Base-by-base conservation (phyloP, 148 eudicot species). In the Rhododendron vialii region DNA sequence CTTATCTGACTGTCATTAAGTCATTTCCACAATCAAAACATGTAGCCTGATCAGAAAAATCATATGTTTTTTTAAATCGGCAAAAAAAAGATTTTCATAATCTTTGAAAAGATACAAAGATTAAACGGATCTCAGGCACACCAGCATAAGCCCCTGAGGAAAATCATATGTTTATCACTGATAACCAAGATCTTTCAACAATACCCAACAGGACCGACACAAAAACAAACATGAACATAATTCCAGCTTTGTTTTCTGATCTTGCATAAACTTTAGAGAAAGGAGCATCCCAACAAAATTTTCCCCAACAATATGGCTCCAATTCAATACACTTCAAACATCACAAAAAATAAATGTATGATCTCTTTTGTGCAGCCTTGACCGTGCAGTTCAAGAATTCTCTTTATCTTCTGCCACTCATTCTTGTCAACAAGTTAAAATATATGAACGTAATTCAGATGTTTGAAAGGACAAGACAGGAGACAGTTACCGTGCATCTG, bases 401-500 rank as follows among this genome's bases (percentile, higher is more conserved):
- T 48, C 36, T 83, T 83, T 45, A 82, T 35, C 33, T 12, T 26
- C 41, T 61, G 74, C 74, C 75, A 82, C 11, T 3, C 51, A 82
- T 41, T 61, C n/a, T 61, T 24, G 35, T 59, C 35, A 55, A 55
- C 7, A 6, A 48, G 0, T 30, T 18, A n/a, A 0, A 55, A 38
- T 9, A 81, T 51, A 53, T 55, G 67, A 73, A 53, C 15, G 41
- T 48, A 13, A n/a, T 74, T 69, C 75, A 41, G 13, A 87, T 83
- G 7, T 17, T 78, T 63, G 28, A 77, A 33, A 61, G 75, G 20
- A 41, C 11, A 85, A 38, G 36, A 77, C 24, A 18, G 91, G 93
- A 93, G 88, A 93, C 35, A 53, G 76, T 86, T 92, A 96, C 99
- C 92, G 83, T 43, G 94, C 93, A 92, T 96, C 99, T 1, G 99